Base-by-base conservation (phyloP, 345 rosid species). In the Boechera retrofracta region DNA sequence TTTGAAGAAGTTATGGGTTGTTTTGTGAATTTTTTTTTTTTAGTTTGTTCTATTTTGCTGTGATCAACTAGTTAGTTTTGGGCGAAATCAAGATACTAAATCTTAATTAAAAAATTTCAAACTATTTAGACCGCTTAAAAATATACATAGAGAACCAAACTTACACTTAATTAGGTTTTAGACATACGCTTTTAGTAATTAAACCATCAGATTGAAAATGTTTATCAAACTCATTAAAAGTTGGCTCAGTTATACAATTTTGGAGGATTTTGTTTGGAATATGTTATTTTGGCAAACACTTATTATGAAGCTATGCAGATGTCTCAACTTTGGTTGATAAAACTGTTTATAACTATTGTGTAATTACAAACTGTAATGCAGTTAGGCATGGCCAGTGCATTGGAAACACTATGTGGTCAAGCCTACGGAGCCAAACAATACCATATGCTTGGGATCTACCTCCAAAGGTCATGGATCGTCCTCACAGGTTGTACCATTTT, bases 321-420 rank as follows among this genome's bases (percentile, higher is more conserved):
- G 33, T 57, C 45, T 45, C 7, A 6, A 41, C 29, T 58, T 44
- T 55, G 36, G 36, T 18, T 57, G 6, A 57, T 42, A 11, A 7
- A 44, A 44, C 44, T 42, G 1, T 21, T 38, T 29, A 24, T 45
- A 33, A 5, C 24, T 33, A 28, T 58, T 6, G 11, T 56, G 44
- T 55, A 33, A 44, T 69, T 7, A 64, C 4, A n/a, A 15, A 31
- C 28, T 5, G 18, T 61, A 48, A 66, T 78, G 82, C 87, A 92
- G 96, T 68, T 90, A 54, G 98, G 97, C 2, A 93, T 90, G 98
- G 87, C 97, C 5, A 89, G 94, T 58, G 97, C 89, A 31, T 64
- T 88, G 65, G 91, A 93, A 80, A 93, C 97, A 10, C 74, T 93
- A 12, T 93, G 98, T 44, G 98, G 98, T 52, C 94, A 93, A 82